Evolutionary conservation across 345 rosid genomes (phyloP).

Genomic region (Arabis hirsuta): DNA sequence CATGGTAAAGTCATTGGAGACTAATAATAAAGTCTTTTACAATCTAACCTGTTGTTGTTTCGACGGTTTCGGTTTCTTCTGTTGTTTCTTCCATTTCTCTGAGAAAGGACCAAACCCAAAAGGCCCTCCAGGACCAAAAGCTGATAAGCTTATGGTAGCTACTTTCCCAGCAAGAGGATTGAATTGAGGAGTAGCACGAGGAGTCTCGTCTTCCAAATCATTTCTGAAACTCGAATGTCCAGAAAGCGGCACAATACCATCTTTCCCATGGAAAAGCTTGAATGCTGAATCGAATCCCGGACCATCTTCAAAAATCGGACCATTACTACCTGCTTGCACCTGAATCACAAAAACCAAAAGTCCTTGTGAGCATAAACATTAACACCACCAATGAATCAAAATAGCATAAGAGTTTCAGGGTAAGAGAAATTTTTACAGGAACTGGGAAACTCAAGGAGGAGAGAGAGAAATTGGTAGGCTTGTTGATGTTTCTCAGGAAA

Average conservation of each 20-base stretch:
- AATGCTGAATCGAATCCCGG: constrained; percentile 72
- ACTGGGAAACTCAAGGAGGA: constrained; percentile 53
- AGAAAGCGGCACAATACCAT: constrained; percentile 81
- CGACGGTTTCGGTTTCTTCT: constrained; percentile 59
- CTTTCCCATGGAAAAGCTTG: constrained; percentile 83
- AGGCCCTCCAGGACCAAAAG: constrained; percentile 77
- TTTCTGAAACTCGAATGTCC: constrained; percentile 42
- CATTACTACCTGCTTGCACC: constrained; percentile 64
- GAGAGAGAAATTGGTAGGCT: constrained; percentile 71
- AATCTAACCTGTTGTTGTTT: constrained; percentile 68
- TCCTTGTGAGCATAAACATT: background rate
- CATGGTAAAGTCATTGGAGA: background rate
- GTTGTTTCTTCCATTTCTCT: constrained; percentile 70
- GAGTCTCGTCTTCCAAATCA: constrained; percentile 34
- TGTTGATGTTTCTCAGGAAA: constrained; percentile 78
- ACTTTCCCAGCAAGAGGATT: constrained; percentile 70
- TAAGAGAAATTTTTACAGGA: constrained; percentile 46
- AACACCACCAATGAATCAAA: background rate
- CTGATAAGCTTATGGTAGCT: constrained; percentile 83
- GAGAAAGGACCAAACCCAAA: constrained; percentile 72
- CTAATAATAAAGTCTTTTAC: background rate
- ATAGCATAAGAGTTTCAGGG: background rate
- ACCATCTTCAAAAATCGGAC: constrained; percentile 94
- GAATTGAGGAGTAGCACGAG: constrained; percentile 58
- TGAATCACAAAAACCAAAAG: constrained; percentile 24